Percentiles rank a stretch among this genome's conserved stretches.
Conservation (phyloP, 768 basidiomycete species). For the Dacryopinax primogenitus region DNA sequence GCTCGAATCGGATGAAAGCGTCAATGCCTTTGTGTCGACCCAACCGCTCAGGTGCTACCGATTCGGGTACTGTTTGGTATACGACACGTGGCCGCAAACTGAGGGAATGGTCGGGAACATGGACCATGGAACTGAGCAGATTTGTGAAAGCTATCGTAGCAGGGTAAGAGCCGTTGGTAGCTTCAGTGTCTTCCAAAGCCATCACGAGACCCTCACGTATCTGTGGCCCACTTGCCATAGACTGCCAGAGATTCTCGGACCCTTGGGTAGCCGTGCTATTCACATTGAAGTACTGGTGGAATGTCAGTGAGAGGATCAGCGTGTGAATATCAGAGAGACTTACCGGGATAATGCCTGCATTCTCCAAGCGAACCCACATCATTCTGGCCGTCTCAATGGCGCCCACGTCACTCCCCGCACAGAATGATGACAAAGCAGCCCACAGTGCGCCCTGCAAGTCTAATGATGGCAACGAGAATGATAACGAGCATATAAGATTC, state of each 20-base stretch:
- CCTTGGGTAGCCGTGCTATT: constrained; percentile 25
- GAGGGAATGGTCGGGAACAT: constrained; percentile 62
- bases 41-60: constrained; percentile 70
- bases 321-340: constrained; percentile 62
- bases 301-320: constrained; percentile 71
- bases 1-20: constrained; percentile 72
- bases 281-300: constrained; percentile 71
- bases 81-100: constrained; percentile 44
- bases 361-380: background rate
- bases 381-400: background rate
- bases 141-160: constrained; percentile 79
- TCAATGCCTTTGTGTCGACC: constrained; percentile 67
- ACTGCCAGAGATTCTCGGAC: constrained; percentile 22
- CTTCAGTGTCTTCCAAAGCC: constrained; percentile 80
- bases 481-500: background rate
- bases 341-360: constrained; percentile 34
- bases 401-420: background rate
- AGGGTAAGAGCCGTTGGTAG: constrained; percentile 65
- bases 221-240: constrained; percentile 41
- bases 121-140: constrained; percentile 69
- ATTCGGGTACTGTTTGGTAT: constrained; percentile 56
- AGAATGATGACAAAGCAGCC: background rate
- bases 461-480: background rate
- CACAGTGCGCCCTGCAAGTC: background rate
- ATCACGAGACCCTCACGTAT: constrained; percentile 57